Base-by-base conservation (phyloP, 1,284 basidiomycete species). In the Agaricales sp. region DNA sequence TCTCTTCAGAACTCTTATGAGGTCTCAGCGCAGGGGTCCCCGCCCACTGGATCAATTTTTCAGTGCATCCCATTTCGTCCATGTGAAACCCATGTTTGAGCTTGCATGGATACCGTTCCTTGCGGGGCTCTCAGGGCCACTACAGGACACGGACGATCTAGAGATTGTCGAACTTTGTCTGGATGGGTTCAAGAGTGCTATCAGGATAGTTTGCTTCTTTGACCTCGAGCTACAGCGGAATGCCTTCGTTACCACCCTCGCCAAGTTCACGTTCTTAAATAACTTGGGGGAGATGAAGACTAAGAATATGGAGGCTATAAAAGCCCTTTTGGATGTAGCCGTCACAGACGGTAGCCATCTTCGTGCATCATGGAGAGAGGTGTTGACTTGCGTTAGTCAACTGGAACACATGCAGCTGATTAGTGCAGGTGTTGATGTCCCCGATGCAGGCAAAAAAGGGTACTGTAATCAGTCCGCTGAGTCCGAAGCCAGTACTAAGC, bases 301-400 rank as follows among this genome's bases (percentile, higher is more conserved):
- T 35, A 97, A 97, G 73, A 97, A 97, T 61, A 94, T 98, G 80
- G 94, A 97, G 62, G 94, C 94, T 2, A 96, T 98, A 68, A 97
- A 96, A 66, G 72, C 90, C 2, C 70, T 98, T 51, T 69, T 98
- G 20, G 94, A 97, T 61, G 82, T 97, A 45, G 94, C 94, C 4
- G 84, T 95, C 39, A 86, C 81, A 12, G 93, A 98, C 62, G 94
- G 94, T 54, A 96, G 95, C 62, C 84, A 92, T 62, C 74, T 98
- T 51, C 94, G 92, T 68, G 83, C 82, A 1, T 92, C 87, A n/a
- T 98, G 94, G 94, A 86, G 87, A 55, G 93, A 97, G 56, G 91
- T 98, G 23, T 66, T 98, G 54, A 90, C 84, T 21, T 97, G 94
- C 64, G 94, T 98, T 51, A 96, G 92, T 64, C 93, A 97, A 65